Evolutionary conservation across 2,329 filamentous ascomycete genomes (phyloP).

Genomic region (Ceratocystis diversiconidia): DNA sequence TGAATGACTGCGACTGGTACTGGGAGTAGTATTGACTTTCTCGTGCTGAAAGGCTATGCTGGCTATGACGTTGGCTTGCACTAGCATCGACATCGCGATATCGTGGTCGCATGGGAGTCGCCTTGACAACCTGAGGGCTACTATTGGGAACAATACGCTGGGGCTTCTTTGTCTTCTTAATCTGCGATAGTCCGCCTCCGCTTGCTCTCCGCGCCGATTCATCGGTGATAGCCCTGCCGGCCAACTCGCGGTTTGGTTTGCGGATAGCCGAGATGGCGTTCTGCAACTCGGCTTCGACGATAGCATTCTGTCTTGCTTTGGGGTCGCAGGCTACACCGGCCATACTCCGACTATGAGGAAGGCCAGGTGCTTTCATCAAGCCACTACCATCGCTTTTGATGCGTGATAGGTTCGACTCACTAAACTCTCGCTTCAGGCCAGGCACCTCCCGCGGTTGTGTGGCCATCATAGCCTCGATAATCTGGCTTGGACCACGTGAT

Average conservation of each 20-base stretch:
- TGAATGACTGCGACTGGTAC: slow-evolving; percentile 7
- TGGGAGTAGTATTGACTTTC: slow-evolving; percentile 2
- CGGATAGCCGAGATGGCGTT: slow-evolving; percentile 61
- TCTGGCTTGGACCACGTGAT: slow-evolving; percentile 41
- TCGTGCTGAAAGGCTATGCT: not conserved
- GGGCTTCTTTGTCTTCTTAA: slow-evolving; percentile 40
- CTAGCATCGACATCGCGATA: slow-evolving; percentile 22
- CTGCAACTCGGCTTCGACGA: slow-evolving; percentile 54
- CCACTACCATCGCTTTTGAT: slow-evolving; percentile 26
- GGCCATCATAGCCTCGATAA: slow-evolving; percentile 52
- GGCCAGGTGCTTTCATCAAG: slow-evolving; percentile 28
- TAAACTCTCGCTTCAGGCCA: slow-evolving; percentile 53
- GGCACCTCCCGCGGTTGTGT: slow-evolving; percentile 48
- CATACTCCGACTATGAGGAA: slow-evolving; percentile 33
- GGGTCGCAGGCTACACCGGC: slow-evolving; percentile 35
- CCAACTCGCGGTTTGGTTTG: slow-evolving; percentile 60
- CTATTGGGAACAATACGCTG: slow-evolving; percentile 27
- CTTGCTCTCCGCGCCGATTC: slow-evolving; percentile 46
- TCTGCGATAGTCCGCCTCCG: slow-evolving; percentile 31
- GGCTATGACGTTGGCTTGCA: slow-evolving; percentile 6
- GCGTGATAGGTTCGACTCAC: slow-evolving; percentile 42
- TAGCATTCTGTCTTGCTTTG: slow-evolving; percentile 50
- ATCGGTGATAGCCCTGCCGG: slow-evolving; percentile 52
- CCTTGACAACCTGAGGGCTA: slow-evolving; percentile 37
- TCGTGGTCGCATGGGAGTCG: slow-evolving; percentile 41